Base-by-base conservation (phyloP, 352 stramenopile genomes). In the Phytophthora uliginosa region DNA sequence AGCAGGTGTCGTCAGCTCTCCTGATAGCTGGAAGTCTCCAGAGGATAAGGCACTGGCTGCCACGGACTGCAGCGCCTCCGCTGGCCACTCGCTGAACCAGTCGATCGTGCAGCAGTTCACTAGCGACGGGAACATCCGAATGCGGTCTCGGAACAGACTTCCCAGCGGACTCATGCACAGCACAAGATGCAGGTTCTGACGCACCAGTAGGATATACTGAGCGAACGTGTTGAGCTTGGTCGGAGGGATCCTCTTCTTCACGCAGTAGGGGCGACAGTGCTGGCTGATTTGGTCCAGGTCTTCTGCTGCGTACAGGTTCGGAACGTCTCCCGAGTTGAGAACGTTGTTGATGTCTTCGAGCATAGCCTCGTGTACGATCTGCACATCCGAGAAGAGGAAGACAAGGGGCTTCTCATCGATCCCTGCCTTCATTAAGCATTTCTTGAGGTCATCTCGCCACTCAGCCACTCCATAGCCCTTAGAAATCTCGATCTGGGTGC, bases 281-380 rank as follows among this genome's bases (percentile, higher is more conserved):
- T 85, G 94, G 51, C 89, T 94, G 75, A 99, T 99, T 47, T 87
- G 78, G 52, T 98, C 96, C 56, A 98, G 74, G 50, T 99, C 96
- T 71, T 99, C 96, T 0, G 88, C 66, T 0, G 78, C 91, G 63
- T 99, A 99, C 60, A 99, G 69, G 60, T 99, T 99, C 2, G 96
- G 96, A 0, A 99, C 91, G 53, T 99, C 95, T 18, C 96, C 96
- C 24, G 92, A 98, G 80, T 99, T 99, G 2, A 99, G 82, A 4
- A 99, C 90, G 69, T 93, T 97, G 78, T 99, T 99, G 61, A 99
- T 95, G 71, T 99, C 96, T 77, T 99, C 96, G 3, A 99, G 71
- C 95, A 99, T 99, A 10, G 91, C 90, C 66, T 99, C 96, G 54
- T 98, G 83, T 6, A 98, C 92, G 58, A 99, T 98, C 73, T 98